A percentile compares a stretch with the other conserved stretches of the same genome.
Evolutionary conservation across 352 stramenopile species (phyloP).

Genomic region (Phytophthora boehmeriae): DNA sequence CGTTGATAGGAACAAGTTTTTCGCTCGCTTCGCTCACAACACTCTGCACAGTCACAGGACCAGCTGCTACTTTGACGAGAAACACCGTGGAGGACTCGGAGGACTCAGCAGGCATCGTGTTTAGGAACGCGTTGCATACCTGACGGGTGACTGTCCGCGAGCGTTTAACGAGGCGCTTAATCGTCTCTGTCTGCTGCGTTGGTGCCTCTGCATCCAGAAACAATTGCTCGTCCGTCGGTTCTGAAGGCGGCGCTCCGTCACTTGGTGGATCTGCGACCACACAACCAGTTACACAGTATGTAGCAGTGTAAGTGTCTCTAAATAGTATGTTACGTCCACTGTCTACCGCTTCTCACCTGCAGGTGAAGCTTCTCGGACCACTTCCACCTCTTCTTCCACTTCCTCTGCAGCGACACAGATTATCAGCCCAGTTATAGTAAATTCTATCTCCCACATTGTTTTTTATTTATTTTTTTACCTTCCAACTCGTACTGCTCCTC

Average conservation of each 20-base stretch:
- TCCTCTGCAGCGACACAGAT: constrained; percentile 47
- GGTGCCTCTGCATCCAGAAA: constrained; percentile 56
- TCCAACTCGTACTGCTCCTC: constrained; percentile 75
- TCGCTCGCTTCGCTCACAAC: constrained; percentile 39
- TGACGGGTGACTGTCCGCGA: constrained; percentile 55
- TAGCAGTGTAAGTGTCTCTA: not conserved
- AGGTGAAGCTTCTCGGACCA: constrained; percentile 38
- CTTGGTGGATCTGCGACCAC: constrained; percentile 12
- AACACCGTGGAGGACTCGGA: constrained; percentile 75
- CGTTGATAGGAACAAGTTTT: constrained; percentile 62
- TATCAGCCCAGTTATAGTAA: not conserved
- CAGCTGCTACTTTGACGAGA: constrained; percentile 73
- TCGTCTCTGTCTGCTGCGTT: constrained; percentile 33
- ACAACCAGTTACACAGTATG: not conserved
- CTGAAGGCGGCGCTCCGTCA: constrained; percentile 14
- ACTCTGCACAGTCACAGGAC: constrained; percentile 50
- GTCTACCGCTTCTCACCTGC: constrained; percentile 11
- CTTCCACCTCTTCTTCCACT: constrained; percentile 82
- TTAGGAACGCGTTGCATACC: constrained; percentile 72
- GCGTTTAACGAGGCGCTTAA: constrained; percentile 56
- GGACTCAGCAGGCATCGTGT: constrained; percentile 64
- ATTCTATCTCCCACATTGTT: too few relatives aligned
- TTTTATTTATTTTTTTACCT: constrained; percentile 27
- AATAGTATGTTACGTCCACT: not conserved
- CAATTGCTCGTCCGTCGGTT: constrained; percentile 75